A percentile compares a stretch with the other conserved stretches of the same genome.
These are phyloP conservation scores for Keqinozyma sinolaborantium DNA, from an alignment of 1,139 yeast species.

Conservation along the genomic window DNA sequence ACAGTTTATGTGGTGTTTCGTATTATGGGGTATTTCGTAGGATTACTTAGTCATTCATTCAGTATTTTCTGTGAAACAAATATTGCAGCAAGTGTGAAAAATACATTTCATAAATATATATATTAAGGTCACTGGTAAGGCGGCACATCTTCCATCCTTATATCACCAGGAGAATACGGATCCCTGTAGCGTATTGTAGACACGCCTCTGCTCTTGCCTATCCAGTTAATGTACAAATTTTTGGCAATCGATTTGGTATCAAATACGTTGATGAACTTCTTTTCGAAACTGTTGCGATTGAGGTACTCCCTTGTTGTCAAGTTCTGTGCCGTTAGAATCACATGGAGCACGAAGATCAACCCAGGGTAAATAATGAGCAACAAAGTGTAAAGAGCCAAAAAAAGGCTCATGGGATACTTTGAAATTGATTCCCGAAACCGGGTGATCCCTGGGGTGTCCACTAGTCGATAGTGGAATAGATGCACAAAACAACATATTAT, in stretches of 20 bases:
- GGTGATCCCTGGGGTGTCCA: constrained; percentile 3
- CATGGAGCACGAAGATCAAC: constrained; percentile 50
- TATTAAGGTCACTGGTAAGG: constrained; percentile 12
- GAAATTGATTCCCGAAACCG: constrained; percentile 19
- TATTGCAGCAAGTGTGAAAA: too few species aligned
- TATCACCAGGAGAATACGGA: constrained; percentile 36
- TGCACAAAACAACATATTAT: constrained; percentile 24
- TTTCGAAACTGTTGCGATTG: constrained; percentile 27
- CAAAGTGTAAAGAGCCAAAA: constrained; percentile 45
- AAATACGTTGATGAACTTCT: constrained; percentile 39
- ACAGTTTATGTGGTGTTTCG: too few species aligned
- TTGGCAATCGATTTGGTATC: constrained; percentile 28
- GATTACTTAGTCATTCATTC: too few species aligned
- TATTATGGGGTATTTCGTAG: too few species aligned
- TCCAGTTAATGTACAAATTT: constrained; percentile 48
- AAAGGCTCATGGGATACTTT: constrained; percentile 39
- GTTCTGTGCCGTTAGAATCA: constrained; percentile 51
- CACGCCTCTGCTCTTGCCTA: constrained; percentile 46
- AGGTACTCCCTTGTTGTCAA: constrained; percentile 71
- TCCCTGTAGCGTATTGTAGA: constrained; percentile 36
- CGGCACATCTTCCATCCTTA: constrained; percentile 30
- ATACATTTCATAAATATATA: constrained; percentile 4
- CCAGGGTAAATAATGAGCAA: constrained; percentile 52
- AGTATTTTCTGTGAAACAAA: too few species aligned
- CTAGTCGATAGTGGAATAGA: constrained; percentile 20